Percentiles rank a stretch among this genome's conserved stretches.
Conservation (phyloP, 768 basidiomycete species). For the Pholiota conissans region DNA sequence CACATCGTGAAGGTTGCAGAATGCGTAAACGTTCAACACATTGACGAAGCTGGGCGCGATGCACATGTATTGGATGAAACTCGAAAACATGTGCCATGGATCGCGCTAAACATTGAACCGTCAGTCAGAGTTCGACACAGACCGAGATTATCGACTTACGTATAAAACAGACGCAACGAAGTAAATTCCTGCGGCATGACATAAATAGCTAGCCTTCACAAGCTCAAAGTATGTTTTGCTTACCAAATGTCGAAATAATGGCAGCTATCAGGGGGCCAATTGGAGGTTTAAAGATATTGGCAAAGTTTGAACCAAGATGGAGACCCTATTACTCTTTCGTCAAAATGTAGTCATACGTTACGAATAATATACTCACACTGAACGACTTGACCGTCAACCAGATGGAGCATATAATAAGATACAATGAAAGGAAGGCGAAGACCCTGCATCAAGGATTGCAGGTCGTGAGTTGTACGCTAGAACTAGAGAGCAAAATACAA, state of each 20-base stretch:
- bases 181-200: constrained; percentile 60
- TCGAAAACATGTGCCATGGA: constrained; percentile 97
- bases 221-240: constrained; percentile 13
- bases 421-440: constrained; percentile 79
- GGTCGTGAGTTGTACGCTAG: not conserved
- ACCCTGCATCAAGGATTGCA: constrained; percentile 47
- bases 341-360: not conserved
- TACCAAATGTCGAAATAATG: constrained; percentile 85
- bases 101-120: constrained; percentile 59
- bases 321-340: constrained; percentile 9
- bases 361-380: constrained; percentile 40
- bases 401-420: constrained; percentile 86
- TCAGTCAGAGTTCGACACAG: constrained; percentile 4
- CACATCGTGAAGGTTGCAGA: constrained; percentile 94
- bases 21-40: constrained; percentile 94
- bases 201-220: not conserved
- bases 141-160: constrained; percentile 43
- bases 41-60: constrained; percentile 94
- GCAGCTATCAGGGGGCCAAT: constrained; percentile 84
- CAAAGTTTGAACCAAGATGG: constrained; percentile 45
- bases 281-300: constrained; percentile 68
- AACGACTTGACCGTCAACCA: constrained; percentile 84
- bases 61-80: constrained; percentile 88
- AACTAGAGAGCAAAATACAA: constrained; percentile 1
- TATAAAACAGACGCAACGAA: constrained; percentile 83